Evolutionary conservation across 2,329 filamentous ascomycete species (phyloP).

Genomic region (Aspergillus chevalieri): DNA sequence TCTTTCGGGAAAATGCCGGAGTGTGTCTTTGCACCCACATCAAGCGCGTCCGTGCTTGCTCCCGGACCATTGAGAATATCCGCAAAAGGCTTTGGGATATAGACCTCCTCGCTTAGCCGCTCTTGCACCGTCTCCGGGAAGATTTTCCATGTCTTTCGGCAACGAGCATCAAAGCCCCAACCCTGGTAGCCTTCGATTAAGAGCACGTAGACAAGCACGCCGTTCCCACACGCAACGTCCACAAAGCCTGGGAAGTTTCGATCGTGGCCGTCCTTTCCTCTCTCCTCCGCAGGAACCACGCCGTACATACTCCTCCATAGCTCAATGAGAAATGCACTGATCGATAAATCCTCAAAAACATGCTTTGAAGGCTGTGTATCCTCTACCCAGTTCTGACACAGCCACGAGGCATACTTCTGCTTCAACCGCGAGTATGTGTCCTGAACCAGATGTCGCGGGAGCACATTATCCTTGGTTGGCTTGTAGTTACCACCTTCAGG

Average conservation of each 20-base stretch:
- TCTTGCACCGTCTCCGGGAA: constrained; percentile 52
- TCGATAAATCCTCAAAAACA: constrained; percentile 88
- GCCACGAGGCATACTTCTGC: constrained; percentile 62
- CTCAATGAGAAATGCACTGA: constrained; percentile 88
- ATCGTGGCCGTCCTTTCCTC: constrained; percentile 5
- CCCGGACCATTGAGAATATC: constrained; percentile 14
- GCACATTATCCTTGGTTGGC: constrained; percentile 73
- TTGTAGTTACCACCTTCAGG: constrained; percentile 60
- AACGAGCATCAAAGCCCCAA: constrained; percentile 88
- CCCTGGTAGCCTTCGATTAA: constrained; percentile 73
- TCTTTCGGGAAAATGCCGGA: constrained; percentile 62
- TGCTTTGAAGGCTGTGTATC: constrained; percentile 83
- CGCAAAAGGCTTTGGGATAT: constrained; percentile 51
- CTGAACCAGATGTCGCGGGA: constrained; percentile 72
- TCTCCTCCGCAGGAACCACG: constrained; percentile 16
- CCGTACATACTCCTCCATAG: constrained; percentile 82
- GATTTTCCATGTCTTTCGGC: constrained; percentile 73
- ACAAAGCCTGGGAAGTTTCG: constrained; percentile 75
- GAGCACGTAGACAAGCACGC: constrained; percentile 78
- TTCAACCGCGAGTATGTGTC: constrained; percentile 78
- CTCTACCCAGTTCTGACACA: constrained; percentile 78
- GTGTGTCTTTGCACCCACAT: constrained; percentile 20
- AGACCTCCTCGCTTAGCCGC: constrained; percentile 53
- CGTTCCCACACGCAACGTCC: constrained; percentile 94
- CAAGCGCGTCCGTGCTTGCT: background rate